phyloP scores from a whole-genome alignment of 2,329 filamentous ascomycete genomes.

The Madurella fahalii region DNA sequence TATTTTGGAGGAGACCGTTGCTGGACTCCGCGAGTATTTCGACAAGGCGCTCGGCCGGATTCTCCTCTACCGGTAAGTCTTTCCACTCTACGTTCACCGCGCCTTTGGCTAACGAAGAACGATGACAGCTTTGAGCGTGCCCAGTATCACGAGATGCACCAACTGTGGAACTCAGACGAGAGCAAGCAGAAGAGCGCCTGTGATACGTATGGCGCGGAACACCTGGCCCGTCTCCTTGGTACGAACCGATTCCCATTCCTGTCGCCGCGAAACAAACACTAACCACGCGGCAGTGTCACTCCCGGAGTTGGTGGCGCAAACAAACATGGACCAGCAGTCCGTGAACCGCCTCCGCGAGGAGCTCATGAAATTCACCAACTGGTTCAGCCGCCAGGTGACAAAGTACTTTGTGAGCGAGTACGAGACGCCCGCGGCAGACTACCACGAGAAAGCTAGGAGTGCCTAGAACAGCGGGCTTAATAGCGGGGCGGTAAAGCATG shows the following conservation, averaged over 20 bases:
- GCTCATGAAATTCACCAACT: conserved; percentile 77
- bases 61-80: conserved; percentile 68
- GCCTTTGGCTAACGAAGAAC: conserved; percentile 1
- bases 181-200: conserved; percentile 64
- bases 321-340: conserved; percentile 94
- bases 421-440: conserved; percentile 66
- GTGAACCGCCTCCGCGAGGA: conserved; percentile 87
- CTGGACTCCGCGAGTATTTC: conserved; percentile 88
- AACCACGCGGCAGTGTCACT: conserved; percentile 62
- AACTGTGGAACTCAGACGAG: conserved; percentile 61
- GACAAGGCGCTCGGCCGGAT: conserved; percentile 85
- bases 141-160: conserved; percentile 76
- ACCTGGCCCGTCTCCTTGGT: conserved; percentile 87
- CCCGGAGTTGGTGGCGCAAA: conserved; percentile 91
- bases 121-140: conserved; percentile 74
- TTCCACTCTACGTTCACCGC: background rate
- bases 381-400: conserved; percentile 72
- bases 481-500: background rate
- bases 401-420: conserved; percentile 77
- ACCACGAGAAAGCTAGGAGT: conserved; percentile 62
- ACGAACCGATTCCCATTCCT: conserved; percentile 31
- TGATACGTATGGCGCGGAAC: conserved; percentile 90
- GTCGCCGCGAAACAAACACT: background rate
- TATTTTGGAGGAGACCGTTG: conserved; percentile 83
- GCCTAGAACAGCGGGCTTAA: conserved; percentile 29